Percentiles rank a stretch among this genome's conserved stretches.
phyloP scores from a whole-genome alignment of 805 yeast genomes.

The Hermanozyma aechmeae region DNA sequence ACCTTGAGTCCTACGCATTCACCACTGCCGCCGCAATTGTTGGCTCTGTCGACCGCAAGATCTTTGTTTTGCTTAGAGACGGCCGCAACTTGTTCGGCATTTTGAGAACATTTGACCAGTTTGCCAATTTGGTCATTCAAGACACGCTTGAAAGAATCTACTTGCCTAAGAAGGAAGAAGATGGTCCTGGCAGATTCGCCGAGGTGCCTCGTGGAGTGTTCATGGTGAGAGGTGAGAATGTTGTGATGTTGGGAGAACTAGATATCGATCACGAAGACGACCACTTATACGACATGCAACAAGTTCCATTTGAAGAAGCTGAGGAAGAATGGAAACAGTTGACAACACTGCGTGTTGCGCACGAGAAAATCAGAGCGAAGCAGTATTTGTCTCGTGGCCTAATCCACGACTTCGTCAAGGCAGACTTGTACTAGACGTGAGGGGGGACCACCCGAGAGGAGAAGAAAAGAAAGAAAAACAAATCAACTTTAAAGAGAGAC shows the following conservation, averaged over 20 bases:
- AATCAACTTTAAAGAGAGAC: no score
- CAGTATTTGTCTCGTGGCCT: slow-evolving; percentile 44
- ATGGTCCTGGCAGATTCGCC: slow-evolving; percentile 44
- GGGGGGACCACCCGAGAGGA: neutral
- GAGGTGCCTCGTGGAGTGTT: slow-evolving; percentile 74
- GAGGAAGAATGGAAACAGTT: slow-evolving; percentile 28
- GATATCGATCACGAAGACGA: slow-evolving; percentile 81
- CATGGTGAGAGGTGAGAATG: slow-evolving; percentile 92
- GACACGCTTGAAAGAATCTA: slow-evolving; percentile 84
- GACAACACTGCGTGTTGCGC: slow-evolving; percentile 23
- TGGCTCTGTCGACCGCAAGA: slow-evolving; percentile 74
- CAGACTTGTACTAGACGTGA: slow-evolving; percentile 48
- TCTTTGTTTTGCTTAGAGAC: slow-evolving; percentile 80
- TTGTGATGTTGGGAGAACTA: slow-evolving; percentile 87
- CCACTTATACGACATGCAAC: slow-evolving; percentile 47
- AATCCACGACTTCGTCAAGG: slow-evolving; percentile 46
- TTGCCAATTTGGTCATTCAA: slow-evolving; percentile 85
- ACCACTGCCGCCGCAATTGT: slow-evolving; percentile 88
- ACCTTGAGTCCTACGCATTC: slow-evolving; percentile 72
- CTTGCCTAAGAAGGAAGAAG: slow-evolving; percentile 32
- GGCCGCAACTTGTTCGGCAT: slow-evolving; percentile 86
- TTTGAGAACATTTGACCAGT: slow-evolving; percentile 91
- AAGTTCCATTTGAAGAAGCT: slow-evolving; percentile 56
- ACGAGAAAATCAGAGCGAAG: slow-evolving; percentile 39
- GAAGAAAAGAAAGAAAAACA: neutral